Conservation (phyloP, 83 land plant species). For the Picea engelmannii region DNA sequence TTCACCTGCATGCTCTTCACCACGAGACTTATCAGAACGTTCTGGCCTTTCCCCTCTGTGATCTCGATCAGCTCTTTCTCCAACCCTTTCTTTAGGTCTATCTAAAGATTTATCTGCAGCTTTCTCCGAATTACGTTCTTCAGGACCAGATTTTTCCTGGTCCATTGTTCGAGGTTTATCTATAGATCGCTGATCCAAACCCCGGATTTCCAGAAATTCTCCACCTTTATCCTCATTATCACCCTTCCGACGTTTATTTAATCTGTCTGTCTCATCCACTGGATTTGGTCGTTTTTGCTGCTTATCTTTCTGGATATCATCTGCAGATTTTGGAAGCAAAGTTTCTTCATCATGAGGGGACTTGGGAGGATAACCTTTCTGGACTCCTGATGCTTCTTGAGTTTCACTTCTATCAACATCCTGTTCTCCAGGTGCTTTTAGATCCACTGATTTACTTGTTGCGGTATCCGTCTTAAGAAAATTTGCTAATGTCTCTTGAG, state of each 20-base stretch:
- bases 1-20: conserved; percentile 57
- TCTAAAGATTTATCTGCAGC: conserved; percentile 44
- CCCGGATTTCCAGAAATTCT: conserved; percentile 34
- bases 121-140: conserved; percentile 49
- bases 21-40: conserved; percentile 63
- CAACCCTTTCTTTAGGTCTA: conserved; percentile 63
- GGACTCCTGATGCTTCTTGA: conserved; percentile 29
- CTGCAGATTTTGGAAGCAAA: conserved; percentile 25
- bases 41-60: conserved; percentile 54
- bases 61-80: conserved; percentile 82
- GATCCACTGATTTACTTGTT: conserved; percentile 28
- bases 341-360: conserved; percentile 44
- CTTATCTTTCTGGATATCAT: conserved; percentile 42
- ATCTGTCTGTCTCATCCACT: conserved; percentile 62
- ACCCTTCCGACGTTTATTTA: conserved; percentile 67
- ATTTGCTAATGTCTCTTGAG: conserved; percentile 21
- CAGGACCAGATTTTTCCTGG: conserved; percentile 44
- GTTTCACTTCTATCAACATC: conserved; percentile 29
- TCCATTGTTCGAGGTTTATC: conserved; percentile 51
- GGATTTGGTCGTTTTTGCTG: conserved; percentile 60
- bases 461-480: conserved; percentile 8
- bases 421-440: conserved; percentile 21
- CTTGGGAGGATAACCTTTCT: conserved; percentile 28
- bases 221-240: conserved; percentile 46
- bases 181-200: conserved; percentile 38